Evolutionary conservation across 768 basidiomycete species (phyloP), one percentile per base, ranked within the genome.

Genomic region (Collybiopsis luxurians): DNA sequence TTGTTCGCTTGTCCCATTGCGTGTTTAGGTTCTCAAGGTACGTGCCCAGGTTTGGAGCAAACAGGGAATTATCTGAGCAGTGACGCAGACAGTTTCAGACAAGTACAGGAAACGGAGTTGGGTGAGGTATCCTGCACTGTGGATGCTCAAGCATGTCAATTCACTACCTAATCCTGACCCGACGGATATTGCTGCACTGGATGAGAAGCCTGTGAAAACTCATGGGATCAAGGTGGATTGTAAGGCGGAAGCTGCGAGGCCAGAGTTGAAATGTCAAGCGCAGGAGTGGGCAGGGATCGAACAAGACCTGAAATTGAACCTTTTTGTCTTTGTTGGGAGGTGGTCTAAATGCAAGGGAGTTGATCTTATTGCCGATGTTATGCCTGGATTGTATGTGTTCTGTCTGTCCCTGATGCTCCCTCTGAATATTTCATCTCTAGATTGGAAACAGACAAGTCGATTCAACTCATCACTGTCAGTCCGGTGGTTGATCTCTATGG

Each of bases 281-380:
- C n/a, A n/a, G n/a, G n/a, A n/a, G n/a, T n/a, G n/a, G n/a, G n/a
- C n/a, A n/a, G n/a, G n/a, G n/a, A n/a, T n/a, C n/a, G n/a, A n/a
- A n/a, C n/a, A n/a, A n/a, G n/a, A n/a, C n/a, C n/a, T 73, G 1
- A 75, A 90, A 39, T 85, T 92, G 1, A 92, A 95, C 68, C 70
- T 97, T 46, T 96, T 97, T 67, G 95, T 97, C 60, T 96, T 97
- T 71, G 95, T 97, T 61, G 95, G 95, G 68, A 89, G 95, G 60
- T 97, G 95, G 95, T 97, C 95, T 4, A 97, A 96, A 71, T 95
- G 96, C 71, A 97, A 97, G 73, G 95, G 91, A 73, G 94, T 97
- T n/a, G 95, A 97, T 73, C 76, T 97, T 43, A 97, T 97, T 61
- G 95, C 95, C 9, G 95, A 97, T 71, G 86, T 97, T 60, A 91